Percentiles rank a stretch among this genome's conserved stretches.
Conservation (phyloP, 306 rosid species). For the Lablab purpureus region DNA sequence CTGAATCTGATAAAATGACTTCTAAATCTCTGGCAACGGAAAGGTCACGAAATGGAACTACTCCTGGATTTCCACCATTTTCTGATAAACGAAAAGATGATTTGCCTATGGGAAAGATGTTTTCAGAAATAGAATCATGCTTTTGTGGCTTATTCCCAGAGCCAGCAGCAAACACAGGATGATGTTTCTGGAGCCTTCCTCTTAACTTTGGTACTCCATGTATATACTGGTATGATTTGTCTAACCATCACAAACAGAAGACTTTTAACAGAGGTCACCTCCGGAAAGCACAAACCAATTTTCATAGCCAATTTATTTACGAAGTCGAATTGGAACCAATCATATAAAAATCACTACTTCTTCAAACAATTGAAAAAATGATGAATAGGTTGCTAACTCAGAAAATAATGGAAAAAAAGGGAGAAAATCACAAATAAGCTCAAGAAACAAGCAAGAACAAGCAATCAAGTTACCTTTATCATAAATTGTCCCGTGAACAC, state of each 20-base stretch:
- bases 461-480: conserved; percentile 65
- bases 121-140: conserved; percentile 43
- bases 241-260: conserved; percentile 50
- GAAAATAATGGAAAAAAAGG: background rate
- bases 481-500: conserved; percentile 52
- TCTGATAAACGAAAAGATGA: conserved; percentile 54
- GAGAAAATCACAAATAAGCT: conserved; percentile 25
- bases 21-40: conserved; percentile 59
- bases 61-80: conserved; percentile 79
- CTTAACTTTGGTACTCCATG: conserved; percentile 53
- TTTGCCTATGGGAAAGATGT: conserved; percentile 50
- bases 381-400: conserved; percentile 31
- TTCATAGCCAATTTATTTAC: conserved; percentile 9
- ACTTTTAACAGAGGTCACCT: conserved; percentile 43
- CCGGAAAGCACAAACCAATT: conserved; percentile 13
- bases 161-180: conserved; percentile 58
- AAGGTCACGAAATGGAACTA: conserved; percentile 71
- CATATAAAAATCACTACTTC: conserved; percentile 14
- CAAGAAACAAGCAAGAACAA: conserved; percentile 45
- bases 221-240: conserved; percentile 55
- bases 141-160: conserved; percentile 70
- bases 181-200: conserved; percentile 55
- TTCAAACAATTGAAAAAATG: background rate
- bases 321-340: conserved; percentile 17
- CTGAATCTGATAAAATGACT: conserved; percentile 48